These are phyloP conservation scores for Plasmodium yoelii DNA, from an alignment of 169 alveolate species.

Conservation along the genomic window DNA sequence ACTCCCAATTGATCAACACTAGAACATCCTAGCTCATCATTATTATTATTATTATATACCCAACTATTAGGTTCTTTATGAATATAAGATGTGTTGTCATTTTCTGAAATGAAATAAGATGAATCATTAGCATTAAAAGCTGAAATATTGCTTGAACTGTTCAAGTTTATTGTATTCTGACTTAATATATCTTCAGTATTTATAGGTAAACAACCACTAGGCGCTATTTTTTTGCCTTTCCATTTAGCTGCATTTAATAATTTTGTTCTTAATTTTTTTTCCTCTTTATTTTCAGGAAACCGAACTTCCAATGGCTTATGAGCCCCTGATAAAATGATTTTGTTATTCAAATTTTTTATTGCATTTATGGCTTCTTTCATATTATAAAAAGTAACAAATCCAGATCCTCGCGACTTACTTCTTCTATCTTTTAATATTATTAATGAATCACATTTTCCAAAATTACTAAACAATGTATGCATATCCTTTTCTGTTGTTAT, in stretches of 20 bases:
- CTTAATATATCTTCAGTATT: slow-evolving; percentile 73
- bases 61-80: slow-evolving; percentile 16
- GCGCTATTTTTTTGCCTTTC: slow-evolving; percentile 75
- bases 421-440: slow-evolving; percentile 75
- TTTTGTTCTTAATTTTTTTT: slow-evolving; percentile 69
- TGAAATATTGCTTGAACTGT: slow-evolving; percentile 38
- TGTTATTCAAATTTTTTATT: slow-evolving; percentile 66
- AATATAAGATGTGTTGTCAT: slow-evolving; percentile 30
- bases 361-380: slow-evolving; percentile 73
- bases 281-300: slow-evolving; percentile 74
- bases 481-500: slow-evolving; percentile 77
- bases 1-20: not conserved
- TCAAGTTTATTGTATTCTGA: slow-evolving; percentile 28
- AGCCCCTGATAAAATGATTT: slow-evolving; percentile 74
- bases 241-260: slow-evolving; percentile 75
- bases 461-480: slow-evolving; percentile 68
- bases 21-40: not conserved
- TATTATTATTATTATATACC: not conserved
- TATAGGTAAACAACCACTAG: slow-evolving; percentile 74
- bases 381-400: slow-evolving; percentile 76
- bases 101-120: slow-evolving; percentile 38
- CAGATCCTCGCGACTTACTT: slow-evolving; percentile 76
- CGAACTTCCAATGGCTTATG: slow-evolving; percentile 77
- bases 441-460: slow-evolving; percentile 72
- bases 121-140: slow-evolving; percentile 23